These are phyloP conservation scores for Hypoxylon sp. DNA, from an alignment of 2,329 filamentous ascomycete genomes.

Conservation along the genomic window DNA sequence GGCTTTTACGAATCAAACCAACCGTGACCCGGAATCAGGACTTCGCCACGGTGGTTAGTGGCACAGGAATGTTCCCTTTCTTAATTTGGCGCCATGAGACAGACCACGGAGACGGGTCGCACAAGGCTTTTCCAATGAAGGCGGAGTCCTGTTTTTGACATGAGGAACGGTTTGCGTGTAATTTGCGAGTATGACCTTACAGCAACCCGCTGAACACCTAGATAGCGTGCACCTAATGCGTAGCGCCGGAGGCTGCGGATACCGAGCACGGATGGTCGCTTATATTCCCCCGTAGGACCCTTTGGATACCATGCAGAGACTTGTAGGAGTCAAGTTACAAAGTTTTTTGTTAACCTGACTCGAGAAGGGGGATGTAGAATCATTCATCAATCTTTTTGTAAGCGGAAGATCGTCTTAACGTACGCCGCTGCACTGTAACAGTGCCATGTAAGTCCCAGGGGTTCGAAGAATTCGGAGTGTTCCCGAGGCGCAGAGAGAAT, in stretches of 20 bases:
- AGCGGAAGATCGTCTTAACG: slow-evolving; percentile 1
- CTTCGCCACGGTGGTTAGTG: slow-evolving; percentile 25
- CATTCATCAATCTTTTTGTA: slow-evolving; percentile 1
- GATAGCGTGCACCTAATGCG: slow-evolving; percentile 8
- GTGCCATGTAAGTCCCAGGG: slow-evolving; percentile 22
- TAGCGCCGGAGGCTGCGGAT: slow-evolving; percentile 23
- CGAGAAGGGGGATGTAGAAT: slow-evolving; percentile 8
- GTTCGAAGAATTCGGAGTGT: slow-evolving; percentile 20
- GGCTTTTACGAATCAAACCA: slow-evolving; percentile 8
- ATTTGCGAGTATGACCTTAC: slow-evolving; percentile 15
- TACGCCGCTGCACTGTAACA: slow-evolving; percentile 27
- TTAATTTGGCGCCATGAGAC: slow-evolving; percentile 10
- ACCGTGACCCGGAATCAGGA: slow-evolving; percentile 20
- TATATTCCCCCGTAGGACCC: background rate
- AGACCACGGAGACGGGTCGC: slow-evolving; percentile 9
- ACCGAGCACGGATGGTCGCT: background rate
- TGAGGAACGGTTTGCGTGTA: slow-evolving; percentile 12
- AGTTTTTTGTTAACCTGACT: slow-evolving; percentile 5
- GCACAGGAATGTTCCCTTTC: slow-evolving; percentile 14
- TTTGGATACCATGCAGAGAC: background rate
- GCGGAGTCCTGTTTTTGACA: slow-evolving; percentile 34
- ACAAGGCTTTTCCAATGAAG: slow-evolving; percentile 17
- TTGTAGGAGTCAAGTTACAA: background rate
- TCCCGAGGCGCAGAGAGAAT: slow-evolving; percentile 31
- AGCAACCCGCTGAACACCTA: slow-evolving; percentile 15